Percentiles rank a stretch among this genome's conserved stretches.
phyloP scores from a whole-genome alignment of 495 filamentous ascomycete genomes.

The Penicillium soppii region DNA sequence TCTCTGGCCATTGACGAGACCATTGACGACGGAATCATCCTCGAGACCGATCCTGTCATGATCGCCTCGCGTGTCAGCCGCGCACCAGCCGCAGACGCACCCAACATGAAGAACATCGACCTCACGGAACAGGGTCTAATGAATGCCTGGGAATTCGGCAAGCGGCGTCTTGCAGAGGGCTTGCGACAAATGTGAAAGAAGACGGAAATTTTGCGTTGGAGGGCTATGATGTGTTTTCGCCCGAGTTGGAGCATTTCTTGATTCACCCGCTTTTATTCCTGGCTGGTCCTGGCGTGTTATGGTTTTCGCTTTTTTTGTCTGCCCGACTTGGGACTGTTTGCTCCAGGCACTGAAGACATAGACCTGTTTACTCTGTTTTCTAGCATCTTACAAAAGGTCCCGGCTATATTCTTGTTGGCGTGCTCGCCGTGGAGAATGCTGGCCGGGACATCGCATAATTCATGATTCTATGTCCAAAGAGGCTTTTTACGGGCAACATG shows the following conservation, averaged over 20 bases:
- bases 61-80: slow-evolving; percentile 88
- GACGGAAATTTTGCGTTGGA: slow-evolving; percentile 1
- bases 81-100: slow-evolving; percentile 85
- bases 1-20: slow-evolving; percentile 94
- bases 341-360: slow-evolving; percentile 23
- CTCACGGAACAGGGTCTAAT: slow-evolving; percentile 93
- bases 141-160: slow-evolving; percentile 94
- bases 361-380: slow-evolving; percentile 22
- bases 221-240: slow-evolving; percentile 11
- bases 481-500: neutral
- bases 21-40: slow-evolving; percentile 92
- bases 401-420: neutral
- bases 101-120: slow-evolving; percentile 88
- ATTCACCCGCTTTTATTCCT: slow-evolving; percentile 28
- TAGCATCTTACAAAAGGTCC: slow-evolving; percentile 7
- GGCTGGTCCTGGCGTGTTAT: slow-evolving; percentile 46
- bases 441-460: slow-evolving; percentile 1
- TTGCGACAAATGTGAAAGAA: slow-evolving; percentile 67
- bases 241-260: slow-evolving; percentile 24
- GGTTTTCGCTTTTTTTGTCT: slow-evolving; percentile 23
- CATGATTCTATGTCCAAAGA: slow-evolving; percentile 5
- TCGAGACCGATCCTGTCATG: slow-evolving; percentile 93
- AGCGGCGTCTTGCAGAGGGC: slow-evolving; percentile 86
- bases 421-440: slow-evolving; percentile 1
- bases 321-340: slow-evolving; percentile 9